Evolutionary conservation across 306 rosid genomes (phyloP), one percentile per base, ranked within the genome.

Genomic region (Begonia masoniana): DNA sequence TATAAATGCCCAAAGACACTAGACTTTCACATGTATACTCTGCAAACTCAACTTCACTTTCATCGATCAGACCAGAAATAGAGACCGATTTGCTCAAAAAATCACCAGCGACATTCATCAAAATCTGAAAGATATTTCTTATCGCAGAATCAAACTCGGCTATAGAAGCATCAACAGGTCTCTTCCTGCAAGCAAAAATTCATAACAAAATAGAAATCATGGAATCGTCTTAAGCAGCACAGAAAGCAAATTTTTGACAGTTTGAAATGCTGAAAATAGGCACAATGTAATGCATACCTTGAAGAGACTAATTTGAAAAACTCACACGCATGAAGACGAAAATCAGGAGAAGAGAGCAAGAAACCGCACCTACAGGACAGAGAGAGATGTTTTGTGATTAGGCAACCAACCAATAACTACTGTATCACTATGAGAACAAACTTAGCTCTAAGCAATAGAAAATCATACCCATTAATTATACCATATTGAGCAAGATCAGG

Each of bases 311-410:
- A 81, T 73, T 81, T 92, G 74, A 92, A 92, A 77, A 91, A 91
- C 54, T 91, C 99, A 58, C 92, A 81, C 59, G 99, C 96, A 68
- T 91, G 99, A 62, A 91, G 84, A 42, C 94, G 88, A 48, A 91
- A 86, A 64, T 91, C 96, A 16, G 92, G 88, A 55, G 96, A 74
- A 79, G 94, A 70, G 56, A 91, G 81, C 50, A 91, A 83, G 76
- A 81, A 78, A 63, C 88, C 94, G 60, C 94, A 91, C 73, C 99
- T 91, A 88, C 65, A 43, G 8, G 54, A 64, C 58, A 41, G 46
- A 55, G 55, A 62, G 47, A 43, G 49, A 45, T 31, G 39, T 31
- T 31, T 31, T 31, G 39, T 31, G 39, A 31, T 31, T 31, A 31
- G 8, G 39, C 39, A 31, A 31, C 39, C 39, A 31, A 31, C 39